A percentile compares a stretch with the other conserved stretches of the same genome.
Conservation (phyloP, 805 yeast genomes). For the Scheffersomyces amazonensis region DNA sequence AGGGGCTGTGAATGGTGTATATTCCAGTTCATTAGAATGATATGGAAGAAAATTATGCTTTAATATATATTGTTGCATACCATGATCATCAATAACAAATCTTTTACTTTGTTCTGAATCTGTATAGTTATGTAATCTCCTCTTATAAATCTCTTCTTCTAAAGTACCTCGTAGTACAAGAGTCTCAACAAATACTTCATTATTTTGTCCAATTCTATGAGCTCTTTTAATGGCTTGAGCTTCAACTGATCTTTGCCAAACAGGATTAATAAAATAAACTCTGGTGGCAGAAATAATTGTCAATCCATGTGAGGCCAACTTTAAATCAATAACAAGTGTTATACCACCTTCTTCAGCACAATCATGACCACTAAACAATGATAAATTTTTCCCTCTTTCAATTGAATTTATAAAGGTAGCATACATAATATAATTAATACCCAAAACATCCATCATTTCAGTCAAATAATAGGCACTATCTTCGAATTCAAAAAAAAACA, state of each 20-base stretch:
- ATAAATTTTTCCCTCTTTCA: constrained; percentile 51
- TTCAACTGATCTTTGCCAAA: constrained; percentile 66
- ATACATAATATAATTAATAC: constrained; percentile 60
- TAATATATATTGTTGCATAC: constrained; percentile 55
- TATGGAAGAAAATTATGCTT: constrained; percentile 45
- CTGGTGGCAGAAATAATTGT: constrained; percentile 67
- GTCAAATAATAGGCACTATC: constrained; percentile 68
- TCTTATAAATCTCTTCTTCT: constrained; percentile 64
- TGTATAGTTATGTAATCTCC: constrained; percentile 17
- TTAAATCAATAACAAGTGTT: constrained; percentile 62
- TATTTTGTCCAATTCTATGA: constrained; percentile 68
- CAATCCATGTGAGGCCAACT: constrained; percentile 66
- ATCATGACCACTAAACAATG: constrained; percentile 44
- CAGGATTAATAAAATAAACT: constrained; percentile 69
- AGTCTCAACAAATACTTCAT: constrained; percentile 68
- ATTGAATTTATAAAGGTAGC: constrained; percentile 54
- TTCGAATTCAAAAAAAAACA: constrained; percentile 68
- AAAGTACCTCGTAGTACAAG: constrained; percentile 58
- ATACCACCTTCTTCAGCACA: constrained; percentile 40
- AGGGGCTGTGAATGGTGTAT: constrained; percentile 30
- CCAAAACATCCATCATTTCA: constrained; percentile 60
- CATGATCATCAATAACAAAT: constrained; percentile 56
- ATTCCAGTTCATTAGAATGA: constrained; percentile 28
- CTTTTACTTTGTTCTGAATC: constrained; percentile 14
- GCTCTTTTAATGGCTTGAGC: constrained; percentile 79